Percentiles rank a stretch among this genome's conserved stretches.
Conservation (phyloP, 768 basidiomycete species). For the Collybiopsis confluens region DNA sequence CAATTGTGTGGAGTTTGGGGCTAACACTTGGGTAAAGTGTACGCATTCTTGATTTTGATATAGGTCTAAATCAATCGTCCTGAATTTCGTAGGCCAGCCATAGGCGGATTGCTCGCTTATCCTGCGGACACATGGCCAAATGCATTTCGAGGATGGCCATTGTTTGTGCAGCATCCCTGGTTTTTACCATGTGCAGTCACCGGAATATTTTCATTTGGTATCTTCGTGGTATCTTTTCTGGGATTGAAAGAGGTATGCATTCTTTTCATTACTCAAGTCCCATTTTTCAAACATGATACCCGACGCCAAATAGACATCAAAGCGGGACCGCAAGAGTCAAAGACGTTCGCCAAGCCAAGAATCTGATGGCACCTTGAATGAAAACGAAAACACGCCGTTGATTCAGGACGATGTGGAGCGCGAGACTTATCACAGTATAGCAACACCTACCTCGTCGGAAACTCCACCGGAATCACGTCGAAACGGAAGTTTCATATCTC, state of each 20-base stretch:
- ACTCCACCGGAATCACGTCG: too few relatives aligned
- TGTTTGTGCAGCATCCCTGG: constrained; percentile 29
- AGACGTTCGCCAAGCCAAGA: too few relatives aligned
- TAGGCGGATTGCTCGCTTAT: constrained; percentile 28
- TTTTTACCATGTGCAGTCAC: constrained; percentile 31
- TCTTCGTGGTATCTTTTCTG: constrained; percentile 16
- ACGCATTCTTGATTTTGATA: not conserved
- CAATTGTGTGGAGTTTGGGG: constrained; percentile 24
- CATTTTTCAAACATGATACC: too few relatives aligned
- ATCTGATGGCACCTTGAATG: too few relatives aligned
- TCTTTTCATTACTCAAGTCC: too few relatives aligned
- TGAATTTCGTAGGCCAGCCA: constrained; percentile 15
- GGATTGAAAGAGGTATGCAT: constrained; percentile 26
- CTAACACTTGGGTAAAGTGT: constrained; percentile 18
- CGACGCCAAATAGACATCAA: too few relatives aligned
- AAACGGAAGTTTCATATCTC: constrained; percentile 7
- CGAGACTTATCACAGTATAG: too few relatives aligned
- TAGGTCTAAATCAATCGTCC: not conserved
- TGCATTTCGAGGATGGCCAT: constrained; percentile 18
- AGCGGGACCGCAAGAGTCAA: too few relatives aligned
- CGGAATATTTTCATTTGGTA: constrained; percentile 18
- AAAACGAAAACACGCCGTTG: too few relatives aligned
- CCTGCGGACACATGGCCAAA: constrained; percentile 25
- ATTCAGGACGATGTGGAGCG: too few relatives aligned
- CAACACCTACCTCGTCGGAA: too few relatives aligned